A percentile compares a stretch with the other conserved stretches of the same genome.
Conservation (phyloP, 441 rosid species). For the Arabidopsis lyrata region DNA sequence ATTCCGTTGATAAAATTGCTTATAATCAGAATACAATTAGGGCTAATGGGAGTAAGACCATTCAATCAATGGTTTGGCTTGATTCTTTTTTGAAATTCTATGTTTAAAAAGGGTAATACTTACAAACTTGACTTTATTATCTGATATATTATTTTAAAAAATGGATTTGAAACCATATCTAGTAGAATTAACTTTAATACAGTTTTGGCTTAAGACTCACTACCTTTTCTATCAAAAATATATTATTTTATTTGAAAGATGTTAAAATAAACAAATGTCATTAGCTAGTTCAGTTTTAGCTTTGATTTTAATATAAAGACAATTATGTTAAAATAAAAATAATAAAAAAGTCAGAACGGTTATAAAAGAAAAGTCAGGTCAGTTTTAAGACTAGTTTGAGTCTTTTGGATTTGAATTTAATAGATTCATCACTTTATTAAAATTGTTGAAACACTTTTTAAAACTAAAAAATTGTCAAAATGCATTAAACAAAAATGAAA, state of each 20-base stretch:
- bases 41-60: background rate
- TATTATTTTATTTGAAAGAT: background rate
- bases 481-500: slow-evolving; percentile 6
- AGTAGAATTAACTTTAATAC: background rate
- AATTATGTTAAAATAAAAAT: background rate
- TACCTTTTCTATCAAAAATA: background rate
- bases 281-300: slow-evolving; percentile 7
- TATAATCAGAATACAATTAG: background rate
- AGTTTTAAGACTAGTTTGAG: slow-evolving; percentile 2
- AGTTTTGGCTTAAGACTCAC: background rate
- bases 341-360: slow-evolving; percentile 9
- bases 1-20: background rate
- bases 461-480: slow-evolving; percentile 21
- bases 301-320: background rate
- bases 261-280: background rate
- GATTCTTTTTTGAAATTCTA: background rate
- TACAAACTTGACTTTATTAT: slow-evolving; percentile 14
- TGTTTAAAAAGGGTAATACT: slow-evolving; percentile 18
- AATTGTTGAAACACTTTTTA: slow-evolving; percentile 1
- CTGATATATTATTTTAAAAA: background rate
- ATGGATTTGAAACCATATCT: slow-evolving; percentile 19
- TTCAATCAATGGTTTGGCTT: background rate
- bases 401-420: slow-evolving; percentile 33
- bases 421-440: slow-evolving; percentile 17
- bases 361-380: slow-evolving; percentile 9